Percentiles rank a stretch among this genome's conserved stretches.
phyloP scores from a whole-genome alignment of 768 basidiomycete genomes.

The Amanita jacksonii region DNA sequence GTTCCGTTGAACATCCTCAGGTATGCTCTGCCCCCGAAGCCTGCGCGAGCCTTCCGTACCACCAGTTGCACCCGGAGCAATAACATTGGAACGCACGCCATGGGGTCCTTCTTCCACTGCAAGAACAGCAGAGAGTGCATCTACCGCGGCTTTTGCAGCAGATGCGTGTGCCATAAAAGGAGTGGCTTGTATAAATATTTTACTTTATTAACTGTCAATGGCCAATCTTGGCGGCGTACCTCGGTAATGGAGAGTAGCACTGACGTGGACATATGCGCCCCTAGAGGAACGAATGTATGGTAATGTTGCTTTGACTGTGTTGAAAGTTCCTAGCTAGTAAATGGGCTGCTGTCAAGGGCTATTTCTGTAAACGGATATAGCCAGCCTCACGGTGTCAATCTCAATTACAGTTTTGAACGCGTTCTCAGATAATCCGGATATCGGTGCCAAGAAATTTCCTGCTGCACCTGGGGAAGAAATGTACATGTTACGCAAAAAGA shows the following conservation, averaged over 20 bases:
- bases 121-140: slow-evolving; percentile 77
- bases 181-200: slow-evolving; percentile 36
- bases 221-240: slow-evolving; percentile 32
- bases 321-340: slow-evolving; percentile 76
- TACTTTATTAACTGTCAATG: slow-evolving; percentile 1
- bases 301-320: slow-evolving; percentile 91
- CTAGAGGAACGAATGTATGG: slow-evolving; percentile 56
- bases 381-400: slow-evolving; percentile 70
- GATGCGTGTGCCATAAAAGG: slow-evolving; percentile 91
- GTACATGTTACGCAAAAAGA: not conserved
- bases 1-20: slow-evolving; percentile 3
- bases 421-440: slow-evolving; percentile 75
- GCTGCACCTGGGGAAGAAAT: slow-evolving; percentile 59
- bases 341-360: slow-evolving; percentile 2
- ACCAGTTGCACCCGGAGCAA: slow-evolving; percentile 75
- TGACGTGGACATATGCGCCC: slow-evolving; percentile 85
- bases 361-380: not conserved
- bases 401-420: slow-evolving; percentile 90
- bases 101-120: slow-evolving; percentile 92
- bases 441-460: slow-evolving; percentile 91
- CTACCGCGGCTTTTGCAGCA: slow-evolving; percentile 90
- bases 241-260: slow-evolving; percentile 78
- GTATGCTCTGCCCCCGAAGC: slow-evolving; percentile 25
- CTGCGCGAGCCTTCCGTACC: slow-evolving; percentile 69
- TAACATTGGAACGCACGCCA: slow-evolving; percentile 86